A percentile compares a stretch with the other conserved stretches of the same genome.
phyloP scores from a whole-genome alignment of 345 rosid genomes.

The Iberis pinnata region DNA sequence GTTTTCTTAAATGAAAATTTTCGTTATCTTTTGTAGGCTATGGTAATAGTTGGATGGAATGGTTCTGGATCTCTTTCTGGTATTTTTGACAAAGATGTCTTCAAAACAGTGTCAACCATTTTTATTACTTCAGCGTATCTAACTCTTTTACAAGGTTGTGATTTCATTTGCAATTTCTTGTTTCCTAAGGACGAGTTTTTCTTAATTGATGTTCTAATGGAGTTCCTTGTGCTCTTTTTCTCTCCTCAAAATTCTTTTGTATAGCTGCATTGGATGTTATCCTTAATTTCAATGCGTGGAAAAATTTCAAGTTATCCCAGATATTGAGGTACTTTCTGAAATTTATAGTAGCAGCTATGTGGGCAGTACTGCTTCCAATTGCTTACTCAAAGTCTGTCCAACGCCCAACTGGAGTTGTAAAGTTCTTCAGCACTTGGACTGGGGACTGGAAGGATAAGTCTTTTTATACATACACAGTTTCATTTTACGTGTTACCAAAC shows the following conservation, averaged over 20 bases:
- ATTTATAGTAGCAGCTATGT: conserved; percentile 63
- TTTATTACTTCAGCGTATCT: conserved; percentile 84
- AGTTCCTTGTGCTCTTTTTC: not conserved
- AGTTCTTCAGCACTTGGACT: conserved; percentile 59
- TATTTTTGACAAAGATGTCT: conserved; percentile 58
- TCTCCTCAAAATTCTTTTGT: conserved; percentile 13
- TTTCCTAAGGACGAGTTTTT: not conserved
- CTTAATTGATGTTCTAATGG: conserved; percentile 19
- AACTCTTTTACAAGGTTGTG: conserved; percentile 72
- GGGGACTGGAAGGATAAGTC: conserved; percentile 59
- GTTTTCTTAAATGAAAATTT: not conserved
- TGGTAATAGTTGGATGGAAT: conserved; percentile 85
- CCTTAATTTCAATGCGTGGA: conserved; percentile 80
- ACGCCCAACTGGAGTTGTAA: conserved; percentile 66
- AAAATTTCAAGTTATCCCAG: conserved; percentile 65
- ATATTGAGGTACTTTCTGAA: conserved; percentile 71
- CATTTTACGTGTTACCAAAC: conserved; percentile 69
- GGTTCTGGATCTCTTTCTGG: conserved; percentile 59
- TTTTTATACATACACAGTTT: conserved; percentile 58
- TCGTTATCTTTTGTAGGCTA: conserved; percentile 53
- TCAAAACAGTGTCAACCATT: conserved; percentile 61
- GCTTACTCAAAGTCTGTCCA: conserved; percentile 67
- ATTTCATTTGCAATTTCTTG: not conserved
- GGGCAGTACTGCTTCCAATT: conserved; percentile 82
- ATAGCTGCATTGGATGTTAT: conserved; percentile 78